Base-by-base conservation (phyloP, 2,329 filamentous ascomycete species). In the Penicillium frequentans region DNA sequence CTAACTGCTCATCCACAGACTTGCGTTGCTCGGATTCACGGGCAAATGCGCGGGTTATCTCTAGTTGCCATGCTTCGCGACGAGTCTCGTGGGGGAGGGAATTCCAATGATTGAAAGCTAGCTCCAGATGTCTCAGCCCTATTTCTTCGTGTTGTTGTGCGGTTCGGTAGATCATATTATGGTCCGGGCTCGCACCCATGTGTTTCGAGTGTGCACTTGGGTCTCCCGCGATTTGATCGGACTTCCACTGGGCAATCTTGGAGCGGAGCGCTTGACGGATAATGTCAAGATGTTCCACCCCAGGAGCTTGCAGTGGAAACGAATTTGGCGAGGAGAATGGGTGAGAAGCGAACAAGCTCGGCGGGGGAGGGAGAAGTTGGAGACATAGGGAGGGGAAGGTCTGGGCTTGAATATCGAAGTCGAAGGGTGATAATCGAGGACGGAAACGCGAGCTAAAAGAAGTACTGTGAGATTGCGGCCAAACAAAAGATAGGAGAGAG, bases 301-400 rank as follows among this genome's bases (percentile, higher is more conserved):
- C 87, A 0, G 93, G 93, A 1, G 90, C 87, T 23, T 85, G 80
- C 31, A 96, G 84, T 0, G 91, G 91, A 86, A 93, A 96, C 0
- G 91, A 95, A 3, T 87, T 85, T 21, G 85, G 81, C 0, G 89
- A 91, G 1, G 91, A 81, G 67, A 96, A 89, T 29, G 92, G 91
- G 7, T 88, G 90, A 0, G 88, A 85, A 10, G 90, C 89, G 76
- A 93, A 93, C 7, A 97, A 81, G 0, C 91, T 95, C 4, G 90
- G 87, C 3, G 93, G 91, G 10, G 90, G 82, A 35, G 89, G 86
- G 1, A 98, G 85, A 63, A 93, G 88, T 61, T 89, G 90, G 11
- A 97, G 84, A 35, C 89, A 91, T 42, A 98, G 82, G 7, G 90
- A 87, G 7, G 93, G 91, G 68, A 96, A 97, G 58, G 91, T 91